Conservation (phyloP, 306 rosid species). For the Prunus kanzakura region DNA sequence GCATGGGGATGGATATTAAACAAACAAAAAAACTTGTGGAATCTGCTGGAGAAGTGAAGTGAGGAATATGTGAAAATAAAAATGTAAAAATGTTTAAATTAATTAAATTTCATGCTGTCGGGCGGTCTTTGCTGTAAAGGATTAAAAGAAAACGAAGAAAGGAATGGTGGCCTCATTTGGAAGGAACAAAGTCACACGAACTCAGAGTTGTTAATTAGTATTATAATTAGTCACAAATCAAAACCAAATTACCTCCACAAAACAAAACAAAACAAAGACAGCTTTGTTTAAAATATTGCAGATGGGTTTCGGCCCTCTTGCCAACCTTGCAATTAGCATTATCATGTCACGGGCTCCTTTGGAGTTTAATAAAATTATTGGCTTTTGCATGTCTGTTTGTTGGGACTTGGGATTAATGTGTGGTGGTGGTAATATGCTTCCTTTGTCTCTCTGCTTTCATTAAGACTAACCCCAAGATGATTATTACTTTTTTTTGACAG, state of each 20-base stretch:
- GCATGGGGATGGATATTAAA: slow-evolving; percentile 13
- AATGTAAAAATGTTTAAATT: neutral
- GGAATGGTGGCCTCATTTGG: slow-evolving; percentile 52
- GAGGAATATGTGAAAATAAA: slow-evolving; percentile 32
- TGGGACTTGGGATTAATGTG: slow-evolving; percentile 9
- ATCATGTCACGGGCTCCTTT: slow-evolving; percentile 29
- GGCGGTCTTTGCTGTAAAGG: slow-evolving; percentile 38
- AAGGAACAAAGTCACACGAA: slow-evolving; percentile 43
- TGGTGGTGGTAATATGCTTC: slow-evolving; percentile 6
- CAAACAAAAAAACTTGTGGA: slow-evolving; percentile 17
- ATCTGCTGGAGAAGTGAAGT: slow-evolving; percentile 46
- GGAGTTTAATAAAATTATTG: neutral
- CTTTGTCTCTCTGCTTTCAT: neutral
- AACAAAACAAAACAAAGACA: neutral
- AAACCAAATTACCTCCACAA: slow-evolving; percentile 16
- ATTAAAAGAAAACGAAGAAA: slow-evolving; percentile 35
- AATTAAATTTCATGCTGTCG: slow-evolving; percentile 46
- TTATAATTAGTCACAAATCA: slow-evolving; percentile 29
- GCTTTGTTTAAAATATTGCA: slow-evolving; percentile 8
- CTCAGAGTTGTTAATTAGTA: slow-evolving; percentile 33
- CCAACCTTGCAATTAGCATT: slow-evolving; percentile 19
- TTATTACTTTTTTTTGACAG: neutral
- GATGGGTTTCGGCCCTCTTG: slow-evolving; percentile 17
- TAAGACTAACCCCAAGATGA: neutral
- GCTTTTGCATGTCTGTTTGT: slow-evolving; percentile 11